Base-by-base conservation (phyloP, 345 rosid species). In the Sonneratia caseolaris region DNA sequence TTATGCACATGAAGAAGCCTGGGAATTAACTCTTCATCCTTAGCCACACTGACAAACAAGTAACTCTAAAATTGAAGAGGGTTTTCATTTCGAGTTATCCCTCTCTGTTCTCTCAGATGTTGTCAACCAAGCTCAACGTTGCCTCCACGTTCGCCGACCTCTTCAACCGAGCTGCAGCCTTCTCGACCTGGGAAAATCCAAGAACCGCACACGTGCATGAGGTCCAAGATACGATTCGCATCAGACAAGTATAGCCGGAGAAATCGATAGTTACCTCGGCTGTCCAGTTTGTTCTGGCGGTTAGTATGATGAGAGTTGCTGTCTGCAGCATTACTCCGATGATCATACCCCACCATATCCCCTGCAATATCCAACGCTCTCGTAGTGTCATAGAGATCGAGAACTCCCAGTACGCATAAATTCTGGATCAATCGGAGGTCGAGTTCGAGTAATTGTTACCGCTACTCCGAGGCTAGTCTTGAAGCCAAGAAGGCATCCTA, bases 301-400 rank as follows among this genome's bases (percentile, higher is more conserved):
- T 86, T 51, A 92, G 81, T 66, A 92, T 74, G 57, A 90, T 78
- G 64, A 90, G 76, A 64, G 93, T 82, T 32, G 65, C 2, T 21
- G 96, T 92, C 69, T 92, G 97, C 57, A 90, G 85, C 68, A 86
- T 59, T 55, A 86, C 93, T 69, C 98, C 97, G 47, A 80, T 69
- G 22, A 92, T 81, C 90, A 95, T 86, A 14, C 97, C 99, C 97
- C 91, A 94, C 98, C 97, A 91, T 22, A 94, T 89, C 18, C 98
- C 98, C 97, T 93, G 83, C 66, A 66, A 72, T n/a, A 42, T 7
- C 18, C 27, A 24, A 62, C 13, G 10, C 12, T 61, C 14, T 21
- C 35, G 9, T 61, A 10, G 37, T 10, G 66, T 62, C 38, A 35
- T 18, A 56, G 47, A 70, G 66, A 22, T 36, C 1, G 22, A 37